A percentile compares a stretch with the other conserved stretches of the same genome.
phyloP scores from a whole-genome alignment of 345 rosid genomes.

The Abelmoschus esculentus region DNA sequence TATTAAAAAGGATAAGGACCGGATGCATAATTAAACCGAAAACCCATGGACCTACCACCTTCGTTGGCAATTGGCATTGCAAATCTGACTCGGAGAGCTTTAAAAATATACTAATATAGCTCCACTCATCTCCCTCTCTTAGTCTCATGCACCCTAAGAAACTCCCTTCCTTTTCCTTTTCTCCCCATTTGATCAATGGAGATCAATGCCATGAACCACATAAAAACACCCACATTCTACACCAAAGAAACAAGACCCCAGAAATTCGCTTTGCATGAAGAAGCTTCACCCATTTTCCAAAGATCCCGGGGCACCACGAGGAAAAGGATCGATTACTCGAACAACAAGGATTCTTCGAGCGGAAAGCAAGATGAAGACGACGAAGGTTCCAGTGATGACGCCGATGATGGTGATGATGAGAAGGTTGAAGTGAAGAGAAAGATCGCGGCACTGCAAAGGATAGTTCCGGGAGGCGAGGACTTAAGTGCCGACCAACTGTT shows the following conservation, averaged over 20 bases:
- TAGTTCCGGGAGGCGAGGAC: slow-evolving; percentile 61
- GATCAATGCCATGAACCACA: slow-evolving; percentile 11
- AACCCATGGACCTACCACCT: neutral
- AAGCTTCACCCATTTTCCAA: neutral
- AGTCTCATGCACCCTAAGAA: neutral
- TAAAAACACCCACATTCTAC: slow-evolving; percentile 9
- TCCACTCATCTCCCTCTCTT: neutral
- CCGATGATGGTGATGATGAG: slow-evolving; percentile 23
- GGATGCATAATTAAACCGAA: neutral
- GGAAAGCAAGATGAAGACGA: neutral
- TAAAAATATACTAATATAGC: neutral
- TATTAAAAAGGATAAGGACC: neutral
- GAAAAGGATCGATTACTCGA: slow-evolving; percentile 2
- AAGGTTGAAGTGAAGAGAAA: slow-evolving; percentile 39
- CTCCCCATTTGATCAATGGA: slow-evolving; percentile 24
- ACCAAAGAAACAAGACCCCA: neutral
- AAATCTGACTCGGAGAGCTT: neutral
- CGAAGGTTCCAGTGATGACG: neutral
- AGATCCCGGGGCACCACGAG: slow-evolving; percentile 12
- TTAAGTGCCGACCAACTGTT: slow-evolving; percentile 42
- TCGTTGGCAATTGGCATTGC: neutral
- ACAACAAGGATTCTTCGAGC: slow-evolving; percentile 1
- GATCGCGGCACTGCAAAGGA: slow-evolving; percentile 63
- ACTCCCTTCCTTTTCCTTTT: neutral
- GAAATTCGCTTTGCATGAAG: neutral